Base-by-base conservation (phyloP, 1,284 basidiomycete genomes). In the Phlebopus sp. region DNA sequence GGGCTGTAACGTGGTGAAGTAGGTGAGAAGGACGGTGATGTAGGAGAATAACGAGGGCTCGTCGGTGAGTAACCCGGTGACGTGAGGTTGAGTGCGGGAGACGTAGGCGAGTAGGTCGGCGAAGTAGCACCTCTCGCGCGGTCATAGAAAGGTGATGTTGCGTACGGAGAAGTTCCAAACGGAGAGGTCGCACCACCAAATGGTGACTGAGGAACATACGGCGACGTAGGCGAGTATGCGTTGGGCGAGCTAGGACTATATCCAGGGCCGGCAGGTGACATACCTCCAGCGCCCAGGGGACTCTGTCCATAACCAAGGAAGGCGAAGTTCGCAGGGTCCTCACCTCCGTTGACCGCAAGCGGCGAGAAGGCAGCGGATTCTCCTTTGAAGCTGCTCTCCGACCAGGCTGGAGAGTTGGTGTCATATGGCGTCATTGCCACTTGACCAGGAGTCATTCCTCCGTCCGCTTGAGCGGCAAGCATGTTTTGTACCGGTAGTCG, bases 381-480 rank as follows among this genome's bases (percentile, higher is more conserved):
- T 46, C 90, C 89, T 62, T 85, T 85, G 71, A 90, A 86, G 51
- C 76, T 69, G 18, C 78, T 76, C 55, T 84, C 79, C 41, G 81
- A 78, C 84, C 86, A 89, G 54, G 84, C 77, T 0, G 90, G 93
- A 19, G 93, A 94, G 59, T 90, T 87, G 52, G 82, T 87, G 68
- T 96, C 92, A 67, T 97, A 97, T 2, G 94, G 95, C 1, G 94
- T 98, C 91, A 96, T 94, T 11, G 85, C 81, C 41, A 90, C 81
- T 62, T 90, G 84, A 41, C 91, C 92, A 3, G 93, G 94, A 0
- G 94, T 97, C 84, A 93, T 92, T 9, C 87, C 91, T 13, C 91
- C 92, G 46, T 90, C 88, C 9, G 84, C 79, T 56, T 86, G 86
- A 21, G 82, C 84, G 14, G 83, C 83, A 53, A 92, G 74, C 84